Base-by-base conservation (phyloP, 805 yeast genomes). In the Ogataea salicorniae region DNA sequence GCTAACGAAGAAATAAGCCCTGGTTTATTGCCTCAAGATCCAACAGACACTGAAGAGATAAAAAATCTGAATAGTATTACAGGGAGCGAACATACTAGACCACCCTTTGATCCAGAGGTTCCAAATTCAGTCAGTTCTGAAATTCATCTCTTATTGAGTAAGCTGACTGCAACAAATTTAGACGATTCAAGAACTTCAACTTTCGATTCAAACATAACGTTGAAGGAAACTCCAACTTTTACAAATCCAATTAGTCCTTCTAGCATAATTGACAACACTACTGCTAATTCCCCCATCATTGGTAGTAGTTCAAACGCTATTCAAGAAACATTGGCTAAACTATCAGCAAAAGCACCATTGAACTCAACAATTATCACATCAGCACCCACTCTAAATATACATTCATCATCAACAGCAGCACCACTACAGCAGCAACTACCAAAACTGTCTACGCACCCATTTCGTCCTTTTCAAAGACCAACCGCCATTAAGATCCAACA, bases 401-500 rank as follows among this genome's bases (percentile, higher is more conserved):
- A 23, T 7, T 6, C 29, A 11, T 26, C 31, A 6, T 26, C 31
- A 6, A 6, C 39, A n/a, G 34, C 47, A 5, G 16, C 17, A 5
- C 39, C 41, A 33, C 20, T 43, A 14, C 38, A 36, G 6, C 20
- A 14, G 26, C 16, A n/a, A 4, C 17, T 34, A 11, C 23, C 37
- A 4, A 23, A 34, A 17, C 18, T 18, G 5, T 35, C 45, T 4
- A 20, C 39, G 5, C 34, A 36, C 37, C 45, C 40, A 35, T 17
- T 17, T n/a, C 34, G 35, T n/a, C 17, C 45, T 5, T 33, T 49
- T 6, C 40, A 39, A 34, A 33, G 34, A 22, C 33, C 18, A n/a
- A 26, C 23, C 13, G 16, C 42, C 33, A 18, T 58, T 7, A 58
- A 56, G 37, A 53, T 49, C 37, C 61, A 59, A 40, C 59, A 61